A percentile compares a stretch with the other conserved stretches of the same genome.
Conservation (phyloP, 768 basidiomycete species). For the Porphyrellus cyaneotinctus region DNA sequence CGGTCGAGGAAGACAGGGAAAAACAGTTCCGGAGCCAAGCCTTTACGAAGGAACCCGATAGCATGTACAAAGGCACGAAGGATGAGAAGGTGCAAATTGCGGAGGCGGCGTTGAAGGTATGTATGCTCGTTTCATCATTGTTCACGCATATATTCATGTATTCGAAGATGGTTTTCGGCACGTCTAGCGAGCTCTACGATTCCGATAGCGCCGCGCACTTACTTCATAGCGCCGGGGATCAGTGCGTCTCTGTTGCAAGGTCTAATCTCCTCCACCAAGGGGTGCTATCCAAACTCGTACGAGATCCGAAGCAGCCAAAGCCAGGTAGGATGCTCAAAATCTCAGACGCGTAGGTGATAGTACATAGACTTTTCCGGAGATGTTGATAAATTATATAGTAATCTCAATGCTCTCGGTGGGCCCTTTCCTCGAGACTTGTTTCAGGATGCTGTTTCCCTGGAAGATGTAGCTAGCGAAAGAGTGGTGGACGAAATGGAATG, state of each 20-base stretch:
- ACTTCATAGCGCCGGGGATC: constrained; percentile 54
- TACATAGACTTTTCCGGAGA: background rate
- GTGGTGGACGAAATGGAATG: constrained; percentile 66
- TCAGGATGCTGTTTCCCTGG: constrained; percentile 64
- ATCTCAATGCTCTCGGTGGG: constrained; percentile 65
- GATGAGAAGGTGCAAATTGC: constrained; percentile 49
- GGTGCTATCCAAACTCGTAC: constrained; percentile 61
- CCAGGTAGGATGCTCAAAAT: constrained; percentile 77
- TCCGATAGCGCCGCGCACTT: constrained; percentile 53
- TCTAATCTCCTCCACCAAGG: constrained; percentile 59
- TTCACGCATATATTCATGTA: background rate
- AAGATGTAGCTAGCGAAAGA: constrained; percentile 48
- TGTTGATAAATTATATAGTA: constrained; percentile 37
- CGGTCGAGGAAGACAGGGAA: constrained; percentile 74
- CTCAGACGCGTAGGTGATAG: constrained; percentile 54
- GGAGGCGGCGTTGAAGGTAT: constrained; percentile 70
- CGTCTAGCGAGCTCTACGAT: constrained; percentile 66
- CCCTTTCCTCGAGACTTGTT: constrained; percentile 59
- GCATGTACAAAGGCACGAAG: constrained; percentile 13
- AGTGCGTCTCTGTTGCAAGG: constrained; percentile 51
- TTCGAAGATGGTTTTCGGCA: constrained; percentile 71
- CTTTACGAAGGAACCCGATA: constrained; percentile 44
- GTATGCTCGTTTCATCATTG: background rate
- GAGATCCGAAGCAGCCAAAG: constrained; percentile 55
- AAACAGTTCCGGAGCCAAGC: constrained; percentile 57